A percentile compares a stretch with the other conserved stretches of the same genome.
phyloP scores from a whole-genome alignment of 208 protist genomes.

The Angomonas deanei region DNA sequence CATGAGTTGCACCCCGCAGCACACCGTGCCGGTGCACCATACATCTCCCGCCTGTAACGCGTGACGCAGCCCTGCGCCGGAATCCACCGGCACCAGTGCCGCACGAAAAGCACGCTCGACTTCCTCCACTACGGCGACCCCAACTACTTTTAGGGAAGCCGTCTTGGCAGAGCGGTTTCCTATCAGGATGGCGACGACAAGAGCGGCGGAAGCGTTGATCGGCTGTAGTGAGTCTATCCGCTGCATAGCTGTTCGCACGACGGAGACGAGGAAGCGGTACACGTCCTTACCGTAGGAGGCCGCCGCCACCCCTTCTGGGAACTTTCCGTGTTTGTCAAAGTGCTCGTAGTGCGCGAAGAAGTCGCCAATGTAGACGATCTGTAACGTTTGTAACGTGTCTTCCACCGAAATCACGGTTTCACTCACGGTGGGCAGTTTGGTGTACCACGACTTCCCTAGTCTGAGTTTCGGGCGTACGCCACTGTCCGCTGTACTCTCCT shows the following conservation, averaged over 20 bases:
- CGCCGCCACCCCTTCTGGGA: background rate
- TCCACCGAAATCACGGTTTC: too few relatives aligned
- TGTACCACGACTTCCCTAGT: too few relatives aligned
- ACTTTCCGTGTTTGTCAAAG: background rate
- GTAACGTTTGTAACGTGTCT: too few relatives aligned
- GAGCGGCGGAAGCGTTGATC: background rate
- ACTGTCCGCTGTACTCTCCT: too few relatives aligned
- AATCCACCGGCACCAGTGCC: background rate
- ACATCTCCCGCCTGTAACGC: constrained; percentile 30
- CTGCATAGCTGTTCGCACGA: background rate
- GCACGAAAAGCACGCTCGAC: constrained; percentile 2
- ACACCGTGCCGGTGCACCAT: constrained; percentile 24
- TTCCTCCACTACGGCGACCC: constrained; percentile 7
- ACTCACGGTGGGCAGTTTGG: too few relatives aligned
- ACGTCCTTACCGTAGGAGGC: background rate
- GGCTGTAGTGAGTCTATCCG: background rate
- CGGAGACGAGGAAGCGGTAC: background rate
- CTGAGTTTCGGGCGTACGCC: too few relatives aligned
- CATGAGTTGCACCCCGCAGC: constrained; percentile 56
- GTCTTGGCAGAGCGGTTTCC: background rate
- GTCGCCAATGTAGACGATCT: background rate
- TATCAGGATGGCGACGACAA: background rate
- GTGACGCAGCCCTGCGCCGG: too few relatives aligned
- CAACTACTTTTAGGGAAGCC: background rate
- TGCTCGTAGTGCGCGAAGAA: background rate